Percentiles rank a stretch among this genome's conserved stretches.
Evolutionary conservation across 2,329 filamentous ascomycete genomes (phyloP).

Genomic region (Pseudopyricularia cyperi): DNA sequence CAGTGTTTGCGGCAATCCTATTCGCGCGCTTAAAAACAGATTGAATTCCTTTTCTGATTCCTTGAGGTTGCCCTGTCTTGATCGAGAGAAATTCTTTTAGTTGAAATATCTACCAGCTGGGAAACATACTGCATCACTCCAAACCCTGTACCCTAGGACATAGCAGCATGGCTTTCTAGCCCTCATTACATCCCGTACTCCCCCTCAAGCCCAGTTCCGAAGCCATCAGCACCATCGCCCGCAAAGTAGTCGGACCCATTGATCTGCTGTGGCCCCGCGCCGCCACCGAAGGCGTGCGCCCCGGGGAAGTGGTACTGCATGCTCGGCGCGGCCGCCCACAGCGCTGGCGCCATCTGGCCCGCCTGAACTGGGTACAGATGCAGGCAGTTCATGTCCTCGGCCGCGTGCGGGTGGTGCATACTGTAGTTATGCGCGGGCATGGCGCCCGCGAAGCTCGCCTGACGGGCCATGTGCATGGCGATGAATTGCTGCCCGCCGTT

Average conservation of each 20-base stretch:
- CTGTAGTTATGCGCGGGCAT: not conserved
- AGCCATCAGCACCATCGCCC: not conserved
- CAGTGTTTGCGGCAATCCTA: too few relatives aligned
- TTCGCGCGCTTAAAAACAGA: too few relatives aligned
- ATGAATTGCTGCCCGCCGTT: slow-evolving; percentile 2
- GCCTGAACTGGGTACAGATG: not conserved
- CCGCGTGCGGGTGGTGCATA: not conserved
- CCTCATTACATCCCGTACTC: not conserved
- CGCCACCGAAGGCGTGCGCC: not conserved
- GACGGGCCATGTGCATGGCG: slow-evolving; percentile 2
- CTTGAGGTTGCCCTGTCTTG: too few relatives aligned
- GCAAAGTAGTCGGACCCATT: not conserved
- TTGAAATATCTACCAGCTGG: not conserved
- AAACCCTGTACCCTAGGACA: not conserved
- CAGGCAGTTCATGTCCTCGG: not conserved
- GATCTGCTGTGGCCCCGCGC: not conserved
- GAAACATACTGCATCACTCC: not conserved
- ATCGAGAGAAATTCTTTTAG: too few relatives aligned
- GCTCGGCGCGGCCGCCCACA: not conserved
- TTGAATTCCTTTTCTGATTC: too few relatives aligned
- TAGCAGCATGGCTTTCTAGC: not conserved
- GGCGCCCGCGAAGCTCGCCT: not conserved
- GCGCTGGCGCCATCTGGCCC: not conserved
- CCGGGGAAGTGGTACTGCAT: not conserved
- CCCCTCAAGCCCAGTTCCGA: not conserved